A percentile compares a stretch with the other conserved stretches of the same genome.
Conservation (phyloP, 78 protist genomes). For the Dictyostelium discoideum region DNA sequence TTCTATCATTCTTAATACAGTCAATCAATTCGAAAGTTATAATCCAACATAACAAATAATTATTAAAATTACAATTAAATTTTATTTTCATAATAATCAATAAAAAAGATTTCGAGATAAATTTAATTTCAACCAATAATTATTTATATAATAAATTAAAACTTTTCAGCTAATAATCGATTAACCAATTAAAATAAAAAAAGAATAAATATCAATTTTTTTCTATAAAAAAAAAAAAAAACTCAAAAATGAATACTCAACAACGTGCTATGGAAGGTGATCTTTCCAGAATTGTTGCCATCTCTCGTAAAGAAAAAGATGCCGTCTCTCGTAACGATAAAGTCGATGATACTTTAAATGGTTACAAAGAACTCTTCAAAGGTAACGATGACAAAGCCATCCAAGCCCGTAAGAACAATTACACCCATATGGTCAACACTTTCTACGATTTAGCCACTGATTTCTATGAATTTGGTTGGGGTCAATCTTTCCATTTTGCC, state of each 20-base stretch:
- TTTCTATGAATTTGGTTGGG: conserved; percentile 98
- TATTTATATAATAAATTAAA: neutral
- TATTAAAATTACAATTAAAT: neutral
- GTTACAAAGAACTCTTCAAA: conserved; percentile 66
- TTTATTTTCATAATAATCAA: neutral
- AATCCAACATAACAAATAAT: neutral
- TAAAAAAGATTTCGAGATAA: neutral
- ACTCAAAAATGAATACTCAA: conserved; percentile 51
- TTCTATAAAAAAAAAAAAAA: too few species aligned
- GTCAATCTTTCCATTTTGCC: conserved; percentile 96
- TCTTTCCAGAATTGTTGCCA: conserved; percentile 61
- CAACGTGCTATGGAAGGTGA: conserved; percentile 83
- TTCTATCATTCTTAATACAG: neutral
- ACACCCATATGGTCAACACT: conserved; percentile 86
- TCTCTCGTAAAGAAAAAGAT: conserved; percentile 74
- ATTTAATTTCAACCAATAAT: neutral
- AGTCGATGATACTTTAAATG: conserved; percentile 41
- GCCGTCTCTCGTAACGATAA: conserved; percentile 56
- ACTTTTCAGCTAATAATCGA: conserved; percentile 25
- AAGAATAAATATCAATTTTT: neutral
- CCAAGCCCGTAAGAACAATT: conserved; percentile 77
- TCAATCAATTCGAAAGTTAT: conserved; percentile 14
- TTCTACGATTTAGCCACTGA: conserved; percentile 96
- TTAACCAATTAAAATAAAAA: neutral
- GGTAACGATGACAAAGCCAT: conserved; percentile 52